A percentile compares a stretch with the other conserved stretches of the same genome.
Conservation (phyloP, 805 yeast species). For the Wickerhamiella shivajii region DNA sequence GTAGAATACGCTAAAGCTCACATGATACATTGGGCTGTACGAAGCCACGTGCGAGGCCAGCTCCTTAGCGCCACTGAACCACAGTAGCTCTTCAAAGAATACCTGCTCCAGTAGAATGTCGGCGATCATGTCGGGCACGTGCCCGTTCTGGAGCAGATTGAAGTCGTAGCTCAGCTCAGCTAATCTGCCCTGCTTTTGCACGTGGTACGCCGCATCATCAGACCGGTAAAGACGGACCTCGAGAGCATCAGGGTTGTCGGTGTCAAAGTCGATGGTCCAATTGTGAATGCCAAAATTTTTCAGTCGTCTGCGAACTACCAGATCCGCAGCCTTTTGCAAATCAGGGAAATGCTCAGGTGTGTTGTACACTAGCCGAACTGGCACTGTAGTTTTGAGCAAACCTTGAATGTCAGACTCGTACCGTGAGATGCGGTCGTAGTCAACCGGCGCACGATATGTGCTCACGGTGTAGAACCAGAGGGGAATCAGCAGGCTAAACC, state of each 20-base stretch:
- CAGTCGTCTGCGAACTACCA: no score
- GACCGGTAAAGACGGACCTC: conserved; percentile 28
- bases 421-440: conserved; percentile 30
- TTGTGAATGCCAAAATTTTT: conserved; percentile 17
- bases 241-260: conserved; percentile 23
- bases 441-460: conserved; percentile 48
- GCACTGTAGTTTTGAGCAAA: conserved; percentile 18
- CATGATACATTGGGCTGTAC: conserved; percentile 51
- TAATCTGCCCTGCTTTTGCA: conserved; percentile 29
- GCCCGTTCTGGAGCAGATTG: conserved; percentile 38
- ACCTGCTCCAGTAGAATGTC: conserved; percentile 36
- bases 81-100: conserved; percentile 30
- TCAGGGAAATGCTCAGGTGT: conserved; percentile 29
- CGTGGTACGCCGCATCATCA: conserved; percentile 29
- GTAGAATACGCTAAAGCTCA: conserved; percentile 59
- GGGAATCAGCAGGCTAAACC: conserved; percentile 29
- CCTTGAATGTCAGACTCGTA: conserved; percentile 21
- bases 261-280: conserved; percentile 11
- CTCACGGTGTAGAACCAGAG: conserved; percentile 46
- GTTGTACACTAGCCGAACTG: conserved; percentile 25
- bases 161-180: conserved; percentile 31
- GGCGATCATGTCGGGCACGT: conserved; percentile 46
- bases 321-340: conserved; percentile 9
- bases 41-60: conserved; percentile 30
- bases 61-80: conserved; percentile 17